These are phyloP conservation scores for Dothiorella sarmentorum DNA, from an alignment of 2,329 filamentous ascomycete species.

Conservation along the genomic window DNA sequence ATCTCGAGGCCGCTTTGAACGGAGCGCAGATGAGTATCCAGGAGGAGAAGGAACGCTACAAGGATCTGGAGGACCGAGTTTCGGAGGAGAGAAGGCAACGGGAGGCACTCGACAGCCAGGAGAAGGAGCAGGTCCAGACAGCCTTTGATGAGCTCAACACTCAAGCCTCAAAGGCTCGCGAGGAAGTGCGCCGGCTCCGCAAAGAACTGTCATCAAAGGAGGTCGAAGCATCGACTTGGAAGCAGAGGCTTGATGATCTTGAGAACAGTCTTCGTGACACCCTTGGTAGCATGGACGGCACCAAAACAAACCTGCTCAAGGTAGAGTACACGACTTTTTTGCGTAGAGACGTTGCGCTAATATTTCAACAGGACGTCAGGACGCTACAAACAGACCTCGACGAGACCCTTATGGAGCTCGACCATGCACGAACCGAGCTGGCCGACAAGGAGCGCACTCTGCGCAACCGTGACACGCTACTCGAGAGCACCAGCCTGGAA, in stretches of 20 bases:
- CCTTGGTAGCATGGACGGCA: constrained; percentile 82
- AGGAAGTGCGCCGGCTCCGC: constrained; percentile 76
- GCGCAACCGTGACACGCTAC: constrained; percentile 79
- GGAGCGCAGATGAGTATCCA: constrained; percentile 74
- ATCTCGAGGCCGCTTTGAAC: constrained; percentile 79
- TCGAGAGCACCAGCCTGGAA: constrained; percentile 87
- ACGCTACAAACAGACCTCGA: constrained; percentile 88
- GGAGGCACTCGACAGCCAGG: constrained; percentile 79
- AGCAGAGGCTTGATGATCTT: constrained; percentile 82
- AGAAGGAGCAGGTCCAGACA: constrained; percentile 93
- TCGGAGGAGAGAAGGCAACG: constrained; percentile 78
- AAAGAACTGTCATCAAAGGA: constrained; percentile 81
- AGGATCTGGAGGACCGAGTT: constrained; percentile 59
- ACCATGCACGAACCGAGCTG: constrained; percentile 70
- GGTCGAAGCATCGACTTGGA: constrained; percentile 86
- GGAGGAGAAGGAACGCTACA: constrained; percentile 71
- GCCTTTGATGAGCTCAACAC: constrained; percentile 89
- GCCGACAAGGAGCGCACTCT: constrained; percentile 90
- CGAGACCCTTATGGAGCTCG: constrained; percentile 76
- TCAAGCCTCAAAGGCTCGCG: constrained; percentile 76
- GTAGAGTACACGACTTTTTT: constrained; percentile 40
- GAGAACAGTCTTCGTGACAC: constrained; percentile 85
- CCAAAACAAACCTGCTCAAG: constrained; percentile 78
- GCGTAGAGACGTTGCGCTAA: not conserved
- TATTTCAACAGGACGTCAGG: constrained; percentile 62